phyloP scores from a whole-genome alignment of 345 rosid species.

The Excoecaria agallocha region DNA sequence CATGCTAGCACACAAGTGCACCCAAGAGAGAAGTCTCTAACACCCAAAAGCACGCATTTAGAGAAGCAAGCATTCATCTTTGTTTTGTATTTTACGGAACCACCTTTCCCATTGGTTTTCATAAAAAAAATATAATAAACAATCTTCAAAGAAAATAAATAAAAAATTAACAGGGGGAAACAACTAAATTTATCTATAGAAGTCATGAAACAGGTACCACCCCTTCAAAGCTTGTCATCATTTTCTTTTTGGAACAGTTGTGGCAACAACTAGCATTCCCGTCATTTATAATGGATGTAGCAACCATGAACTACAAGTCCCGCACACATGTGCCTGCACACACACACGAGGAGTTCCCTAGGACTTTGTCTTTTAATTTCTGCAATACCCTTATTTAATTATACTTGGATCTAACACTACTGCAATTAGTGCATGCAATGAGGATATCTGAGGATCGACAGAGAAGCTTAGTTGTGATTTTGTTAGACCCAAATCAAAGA shows the following conservation, averaged over 20 bases:
- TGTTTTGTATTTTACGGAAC: neutral
- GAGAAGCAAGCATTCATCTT: no score
- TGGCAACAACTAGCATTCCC: neutral
- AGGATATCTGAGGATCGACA: no score
- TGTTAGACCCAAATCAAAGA: neutral
- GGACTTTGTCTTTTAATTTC: no score
- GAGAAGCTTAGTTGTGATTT: neutral
- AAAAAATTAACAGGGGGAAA: neutral
- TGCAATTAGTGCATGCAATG: no score
- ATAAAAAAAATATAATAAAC: neutral
- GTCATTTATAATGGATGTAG: neutral
- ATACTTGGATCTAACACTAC: no score
- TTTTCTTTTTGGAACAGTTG: neutral
- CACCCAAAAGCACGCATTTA: no score
- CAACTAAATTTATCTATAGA: neutral
- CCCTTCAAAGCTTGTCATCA: neutral
- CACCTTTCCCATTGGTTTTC: neutral
- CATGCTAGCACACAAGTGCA: no score
- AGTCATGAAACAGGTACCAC: neutral
- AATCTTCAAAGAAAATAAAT: neutral
- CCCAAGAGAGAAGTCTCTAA: no score
- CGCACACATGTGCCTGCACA: no score
- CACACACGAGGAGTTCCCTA: no score
- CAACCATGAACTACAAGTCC: neutral
- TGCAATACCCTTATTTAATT: no score